Conservation (phyloP, 148 eudicot species). For the Spergularia marina region DNA sequence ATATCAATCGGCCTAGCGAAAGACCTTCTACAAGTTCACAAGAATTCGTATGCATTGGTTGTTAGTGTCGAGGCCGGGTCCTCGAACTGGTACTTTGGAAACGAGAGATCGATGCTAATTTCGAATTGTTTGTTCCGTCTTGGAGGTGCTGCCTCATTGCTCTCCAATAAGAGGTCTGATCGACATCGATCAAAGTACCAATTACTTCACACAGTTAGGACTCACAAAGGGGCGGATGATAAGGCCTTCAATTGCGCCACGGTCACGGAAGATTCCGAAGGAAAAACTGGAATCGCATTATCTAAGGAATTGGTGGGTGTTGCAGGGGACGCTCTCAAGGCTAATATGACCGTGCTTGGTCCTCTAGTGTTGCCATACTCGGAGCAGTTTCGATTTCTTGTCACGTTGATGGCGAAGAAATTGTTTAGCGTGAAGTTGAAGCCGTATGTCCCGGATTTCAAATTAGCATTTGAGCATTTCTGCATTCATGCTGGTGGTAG, state of each 20-base stretch:
- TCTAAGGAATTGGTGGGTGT: background rate
- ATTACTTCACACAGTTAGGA: constrained; percentile 11
- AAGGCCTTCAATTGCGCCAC: background rate
- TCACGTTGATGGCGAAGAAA: too few relatives aligned
- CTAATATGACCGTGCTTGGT: constrained; percentile 2
- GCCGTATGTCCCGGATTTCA: too few relatives aligned
- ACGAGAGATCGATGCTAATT: constrained; percentile 21
- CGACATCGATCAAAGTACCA: constrained; percentile 18
- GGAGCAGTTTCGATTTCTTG: too few relatives aligned
- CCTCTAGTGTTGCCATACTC: background rate
- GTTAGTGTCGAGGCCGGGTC: constrained; percentile 20
- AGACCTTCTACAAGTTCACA: constrained; percentile 15
- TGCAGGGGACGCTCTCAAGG: background rate
- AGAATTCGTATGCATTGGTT: constrained; percentile 18
- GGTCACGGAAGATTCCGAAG: background rate
- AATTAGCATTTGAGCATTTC: too few relatives aligned
- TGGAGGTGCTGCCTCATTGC: constrained; percentile 17
- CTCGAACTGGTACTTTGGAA: constrained; percentile 20
- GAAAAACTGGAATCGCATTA: background rate
- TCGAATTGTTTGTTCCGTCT: constrained; percentile 21
- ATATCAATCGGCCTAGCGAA: constrained; percentile 21
- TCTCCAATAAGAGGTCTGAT: constrained; percentile 21
- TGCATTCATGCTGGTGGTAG: too few relatives aligned
- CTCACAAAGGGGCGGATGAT: background rate
- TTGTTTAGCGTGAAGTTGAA: too few relatives aligned